These are phyloP conservation scores for Rhododendron vialii DNA, from an alignment of 148 eudicot genomes.

Conservation along the genomic window DNA sequence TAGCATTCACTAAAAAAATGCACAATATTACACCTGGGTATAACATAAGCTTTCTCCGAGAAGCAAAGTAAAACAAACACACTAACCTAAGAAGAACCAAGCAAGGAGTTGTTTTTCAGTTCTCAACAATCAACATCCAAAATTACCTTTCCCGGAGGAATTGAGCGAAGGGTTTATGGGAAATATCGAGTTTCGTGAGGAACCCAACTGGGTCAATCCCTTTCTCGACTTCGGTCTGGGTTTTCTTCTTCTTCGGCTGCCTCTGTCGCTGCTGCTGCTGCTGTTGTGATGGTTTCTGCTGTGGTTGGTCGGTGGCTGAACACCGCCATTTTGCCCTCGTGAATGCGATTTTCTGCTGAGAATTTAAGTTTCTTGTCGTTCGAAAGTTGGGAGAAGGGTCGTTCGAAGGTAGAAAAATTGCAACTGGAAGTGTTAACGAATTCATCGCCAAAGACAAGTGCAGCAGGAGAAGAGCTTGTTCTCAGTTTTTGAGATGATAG, in stretches of 20 bases:
- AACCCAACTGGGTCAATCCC: slow-evolving; percentile 90
- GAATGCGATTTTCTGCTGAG: slow-evolving; percentile 8
- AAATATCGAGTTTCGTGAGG: slow-evolving; percentile 50
- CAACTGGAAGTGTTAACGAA: slow-evolving; percentile 20
- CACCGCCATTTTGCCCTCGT: slow-evolving; percentile 34
- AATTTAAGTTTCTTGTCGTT: background rate
- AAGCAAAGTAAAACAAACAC: background rate
- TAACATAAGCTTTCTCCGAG: background rate
- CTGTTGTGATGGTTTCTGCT: slow-evolving; percentile 1
- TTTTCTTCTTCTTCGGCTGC: slow-evolving; percentile 22
- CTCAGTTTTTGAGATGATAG: background rate
- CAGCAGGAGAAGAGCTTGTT: background rate
- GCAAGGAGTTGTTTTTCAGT: background rate
- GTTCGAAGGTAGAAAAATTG: slow-evolving; percentile 12
- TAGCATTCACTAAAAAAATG: background rate
- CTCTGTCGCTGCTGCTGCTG: slow-evolving; percentile 11
- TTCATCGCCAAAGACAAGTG: slow-evolving; percentile 14
- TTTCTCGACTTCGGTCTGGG: slow-evolving; percentile 20
- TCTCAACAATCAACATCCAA: background rate
- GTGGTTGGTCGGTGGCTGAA: slow-evolving; percentile 32
- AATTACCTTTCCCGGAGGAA: slow-evolving; percentile 88
- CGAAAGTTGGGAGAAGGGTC: slow-evolving; percentile 2
- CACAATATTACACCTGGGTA: background rate
- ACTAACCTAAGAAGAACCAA: background rate
- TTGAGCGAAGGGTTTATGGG: slow-evolving; percentile 66